Base-by-base conservation (phyloP, 1,139 yeast genomes). In the Nematodospora anomalae region DNA sequence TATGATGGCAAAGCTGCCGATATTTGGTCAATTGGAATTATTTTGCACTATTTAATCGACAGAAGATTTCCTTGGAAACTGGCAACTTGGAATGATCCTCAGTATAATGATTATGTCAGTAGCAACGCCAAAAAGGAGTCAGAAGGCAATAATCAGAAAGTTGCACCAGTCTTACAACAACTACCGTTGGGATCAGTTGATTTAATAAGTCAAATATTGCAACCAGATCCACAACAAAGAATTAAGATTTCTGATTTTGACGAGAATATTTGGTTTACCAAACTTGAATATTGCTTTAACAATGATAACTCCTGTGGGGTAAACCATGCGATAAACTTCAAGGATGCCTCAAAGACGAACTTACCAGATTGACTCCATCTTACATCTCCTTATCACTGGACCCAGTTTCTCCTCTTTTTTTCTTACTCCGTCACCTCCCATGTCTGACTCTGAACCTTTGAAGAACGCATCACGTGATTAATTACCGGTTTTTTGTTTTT, bases 11-110 rank as follows among this genome's bases (percentile, higher is more conserved):
- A 49, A 32, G 53, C 52, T 23, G 60, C 64, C 5, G 81, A 76
- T 44, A 50, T 72, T 8, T 76, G 82, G 82, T 67, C 79, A 0
- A 42, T 73, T 26, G 80, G 75, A 0, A 58, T 74, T 2, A 53
- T 74, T 3, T 48, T 71, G 2, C 64, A 60, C 40, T 66, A 60
- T 43, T 45, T 71, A 40, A 12, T 60, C 3, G 47, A 50, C 16
- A 42, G 46, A 16, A 45, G 36, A 20, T 57, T 51, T 32, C 74
- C 74, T 4, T 71, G 76, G 76, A 53, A 54, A 41, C 42, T 48
- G 28, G 74, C 75, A 7, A 49, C 50, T 21, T 41, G 43, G 36
- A 49, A 46, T 24, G 63, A 57, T 36, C 32, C 33, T 8, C 31
- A 33, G 10, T 59, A 32, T 43, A 33, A 37, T 18, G 43, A 43